phyloP scores from a whole-genome alignment of 208 protist species.

The Trypanosoma avium region DNA sequence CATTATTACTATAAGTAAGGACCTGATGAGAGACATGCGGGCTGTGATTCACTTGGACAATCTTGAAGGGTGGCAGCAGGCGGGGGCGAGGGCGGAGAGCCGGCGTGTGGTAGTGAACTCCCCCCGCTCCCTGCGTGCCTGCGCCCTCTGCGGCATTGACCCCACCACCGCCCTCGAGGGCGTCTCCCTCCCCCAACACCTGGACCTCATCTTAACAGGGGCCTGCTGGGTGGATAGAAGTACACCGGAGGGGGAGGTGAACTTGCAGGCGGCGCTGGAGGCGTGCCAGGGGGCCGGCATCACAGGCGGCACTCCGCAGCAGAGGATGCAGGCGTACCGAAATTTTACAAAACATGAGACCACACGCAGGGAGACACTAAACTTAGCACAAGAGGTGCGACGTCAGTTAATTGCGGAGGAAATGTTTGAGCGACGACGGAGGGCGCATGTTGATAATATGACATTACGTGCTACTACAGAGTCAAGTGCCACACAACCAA shows the following conservation, averaged over 20 bases:
- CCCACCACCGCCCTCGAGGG: not conserved
- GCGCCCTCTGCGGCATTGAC: conserved; percentile 18
- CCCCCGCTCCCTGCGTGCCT: conserved; percentile 27
- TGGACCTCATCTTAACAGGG: conserved; percentile 4
- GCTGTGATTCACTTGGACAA: not conserved
- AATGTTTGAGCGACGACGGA: conserved; percentile 17
- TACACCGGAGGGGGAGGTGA: not conserved
- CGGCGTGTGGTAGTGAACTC: conserved; percentile 26
- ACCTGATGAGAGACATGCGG: not conserved
- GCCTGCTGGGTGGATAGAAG: conserved; percentile 6
- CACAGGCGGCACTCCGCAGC: not conserved
- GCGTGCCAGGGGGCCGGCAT: conserved; percentile 22
- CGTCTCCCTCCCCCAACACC: conserved; percentile 18
- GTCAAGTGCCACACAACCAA: not conserved
- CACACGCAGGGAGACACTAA: conserved; percentile 5
- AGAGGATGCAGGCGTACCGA: conserved; percentile 21
- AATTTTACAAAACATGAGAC: conserved; percentile 16
- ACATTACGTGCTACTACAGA: not conserved
- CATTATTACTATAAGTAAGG: not conserved
- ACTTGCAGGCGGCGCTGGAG: conserved; percentile 11
- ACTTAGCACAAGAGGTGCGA: conserved; percentile 14
- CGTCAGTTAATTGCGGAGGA: conserved; percentile 28
- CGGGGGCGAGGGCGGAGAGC: not conserved
- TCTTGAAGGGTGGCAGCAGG: not conserved
- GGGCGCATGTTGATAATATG: conserved; percentile 5